phyloP scores from a whole-genome alignment of 768 basidiomycete genomes.

The Amyloporia xantha region DNA sequence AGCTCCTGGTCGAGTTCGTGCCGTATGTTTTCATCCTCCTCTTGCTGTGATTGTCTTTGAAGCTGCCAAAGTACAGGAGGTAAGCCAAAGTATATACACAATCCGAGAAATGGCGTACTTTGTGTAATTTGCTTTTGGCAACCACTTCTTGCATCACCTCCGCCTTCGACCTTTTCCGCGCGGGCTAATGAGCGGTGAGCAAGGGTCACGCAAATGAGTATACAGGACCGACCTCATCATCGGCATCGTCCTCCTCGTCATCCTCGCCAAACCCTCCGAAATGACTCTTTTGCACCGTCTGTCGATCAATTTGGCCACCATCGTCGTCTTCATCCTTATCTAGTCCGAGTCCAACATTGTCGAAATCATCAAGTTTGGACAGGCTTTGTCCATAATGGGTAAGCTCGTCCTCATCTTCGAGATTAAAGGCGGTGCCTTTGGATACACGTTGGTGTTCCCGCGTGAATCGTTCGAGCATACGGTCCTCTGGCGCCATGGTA shows the following conservation, averaged over 20 bases:
- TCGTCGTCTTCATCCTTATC: slow-evolving; percentile 51
- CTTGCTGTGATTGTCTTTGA: slow-evolving; percentile 81
- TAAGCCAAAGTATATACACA: too few species aligned
- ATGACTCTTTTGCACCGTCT: slow-evolving; percentile 62
- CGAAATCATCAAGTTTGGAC: slow-evolving; percentile 82
- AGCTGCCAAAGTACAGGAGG: too few species aligned
- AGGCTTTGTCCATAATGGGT: slow-evolving; percentile 86
- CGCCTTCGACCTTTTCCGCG: slow-evolving; percentile 83
- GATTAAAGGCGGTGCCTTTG: slow-evolving; percentile 75
- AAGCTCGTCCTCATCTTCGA: slow-evolving; percentile 87
- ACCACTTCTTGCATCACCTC: slow-evolving; percentile 99
- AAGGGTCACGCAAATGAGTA: slow-evolving; percentile 27
- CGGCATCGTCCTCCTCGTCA: slow-evolving; percentile 30
- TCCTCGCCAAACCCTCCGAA: slow-evolving; percentile 86
- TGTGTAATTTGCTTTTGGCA: slow-evolving; percentile 94
- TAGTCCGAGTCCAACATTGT: slow-evolving; percentile 53
- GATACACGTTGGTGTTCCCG: slow-evolving; percentile 76
- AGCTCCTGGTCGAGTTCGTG: slow-evolving; percentile 87
- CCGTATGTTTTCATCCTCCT: slow-evolving; percentile 79
- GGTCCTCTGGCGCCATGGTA: slow-evolving; percentile 85
- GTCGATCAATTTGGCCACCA: slow-evolving; percentile 61
- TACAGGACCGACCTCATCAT: slow-evolving; percentile 21
- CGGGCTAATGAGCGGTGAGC: slow-evolving; percentile 52
- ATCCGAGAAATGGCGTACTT: slow-evolving; percentile 44
- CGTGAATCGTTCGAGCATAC: slow-evolving; percentile 95